Evolutionary conservation across 352 stramenopile species (phyloP).

Genomic region (Pythium oligandrum): DNA sequence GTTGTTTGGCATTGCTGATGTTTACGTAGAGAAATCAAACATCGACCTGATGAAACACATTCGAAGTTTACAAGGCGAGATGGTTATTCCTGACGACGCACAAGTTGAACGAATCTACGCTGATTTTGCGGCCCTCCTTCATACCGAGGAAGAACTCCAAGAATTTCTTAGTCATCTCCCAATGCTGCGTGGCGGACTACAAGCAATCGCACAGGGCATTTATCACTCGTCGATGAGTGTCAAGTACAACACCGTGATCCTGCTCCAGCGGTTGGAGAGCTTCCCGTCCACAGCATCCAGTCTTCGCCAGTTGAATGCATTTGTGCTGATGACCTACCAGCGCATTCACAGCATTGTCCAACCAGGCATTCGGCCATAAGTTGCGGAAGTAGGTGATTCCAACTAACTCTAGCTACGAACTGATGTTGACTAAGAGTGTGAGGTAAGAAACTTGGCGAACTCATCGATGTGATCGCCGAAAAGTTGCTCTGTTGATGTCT

Average conservation of each 20-base stretch:
- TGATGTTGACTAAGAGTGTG: conserved; percentile 14
- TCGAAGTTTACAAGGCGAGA: conserved; percentile 68
- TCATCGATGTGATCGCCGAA: conserved; percentile 48
- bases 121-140: conserved; percentile 71
- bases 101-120: conserved; percentile 81
- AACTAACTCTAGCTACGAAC: neutral
- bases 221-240: conserved; percentile 85
- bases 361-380: conserved; percentile 25
- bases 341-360: conserved; percentile 77
- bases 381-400: neutral
- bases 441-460: conserved; percentile 43
- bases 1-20: conserved; percentile 17
- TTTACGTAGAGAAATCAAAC: conserved; percentile 73
- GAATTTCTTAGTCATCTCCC: conserved; percentile 84
- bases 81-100: conserved; percentile 66
- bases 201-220: conserved; percentile 80
- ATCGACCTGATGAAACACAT: conserved; percentile 82
- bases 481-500: conserved; percentile 21
- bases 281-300: conserved; percentile 69
- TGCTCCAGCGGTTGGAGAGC: conserved; percentile 82
- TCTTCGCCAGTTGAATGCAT: conserved; percentile 68
- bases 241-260: conserved; percentile 85
- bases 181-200: conserved; percentile 65
- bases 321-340: conserved; percentile 82
- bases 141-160: conserved; percentile 71